Evolutionary conservation across 768 basidiomycete species (phyloP).

Genomic region (Saitozyma sp.): DNA sequence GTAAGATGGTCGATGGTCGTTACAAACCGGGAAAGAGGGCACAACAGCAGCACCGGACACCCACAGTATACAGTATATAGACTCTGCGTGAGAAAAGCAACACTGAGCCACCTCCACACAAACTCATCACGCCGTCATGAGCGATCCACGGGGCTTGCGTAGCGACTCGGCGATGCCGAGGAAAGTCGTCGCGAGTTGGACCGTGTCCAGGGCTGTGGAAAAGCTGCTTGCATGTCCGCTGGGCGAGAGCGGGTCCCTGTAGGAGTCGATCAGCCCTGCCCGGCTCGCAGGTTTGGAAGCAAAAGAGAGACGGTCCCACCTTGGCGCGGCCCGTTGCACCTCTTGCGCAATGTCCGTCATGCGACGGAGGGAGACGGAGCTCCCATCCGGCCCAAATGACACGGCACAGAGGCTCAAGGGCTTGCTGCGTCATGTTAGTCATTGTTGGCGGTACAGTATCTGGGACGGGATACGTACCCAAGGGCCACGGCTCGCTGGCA

Average conservation of each 20-base stretch:
- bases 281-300: no score
- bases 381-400: neutral
- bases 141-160: neutral
- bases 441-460: no score
- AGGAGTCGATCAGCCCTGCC: neutral
- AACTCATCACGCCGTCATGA: conserved; percentile 1
- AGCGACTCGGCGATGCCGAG: conserved; percentile 7
- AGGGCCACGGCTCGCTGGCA: conserved; percentile 2
- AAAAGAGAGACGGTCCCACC: neutral
- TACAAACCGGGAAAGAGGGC: no score
- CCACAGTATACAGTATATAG: no score
- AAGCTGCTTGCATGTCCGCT: conserved; percentile 2
- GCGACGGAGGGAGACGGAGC: conserved; percentile 2
- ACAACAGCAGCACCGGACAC: no score
- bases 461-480: neutral
- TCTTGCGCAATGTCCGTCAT: conserved; percentile 7
- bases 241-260: conserved; percentile 3
- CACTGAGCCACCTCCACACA: no score
- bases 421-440: neutral
- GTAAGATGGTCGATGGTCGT: no score
- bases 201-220: conserved; percentile 4
- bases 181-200: conserved; percentile 1
- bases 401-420: conserved; percentile 1
- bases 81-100: no score
- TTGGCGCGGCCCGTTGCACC: neutral